Base-by-base conservation (phyloP, 306 rosid genomes). In the Cucumis cinereus region DNA sequence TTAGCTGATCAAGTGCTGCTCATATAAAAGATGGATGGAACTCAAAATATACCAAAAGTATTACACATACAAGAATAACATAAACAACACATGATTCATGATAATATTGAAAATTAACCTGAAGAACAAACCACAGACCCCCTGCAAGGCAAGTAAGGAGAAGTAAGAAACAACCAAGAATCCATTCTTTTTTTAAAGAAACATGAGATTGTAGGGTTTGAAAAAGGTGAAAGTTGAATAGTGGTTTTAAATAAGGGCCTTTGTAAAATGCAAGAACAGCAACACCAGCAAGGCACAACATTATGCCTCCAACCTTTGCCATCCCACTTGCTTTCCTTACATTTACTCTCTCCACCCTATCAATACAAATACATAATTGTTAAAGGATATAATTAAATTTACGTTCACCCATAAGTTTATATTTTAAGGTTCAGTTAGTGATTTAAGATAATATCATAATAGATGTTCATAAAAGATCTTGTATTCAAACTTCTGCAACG, bases 71-170 rank as follows among this genome's bases (percentile, higher is more conserved):
- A 40, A 40, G 1, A 40, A 8, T 8, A 9, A 40, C 2, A 40
- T 40, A 45, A 0, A 43, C 3, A 10, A 30, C 35, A 30, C 5
- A 30, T 30, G 47, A 41, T 41, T 36, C 1, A 36, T 30, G 35
- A 7, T 40, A 45, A 45, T 45, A 11, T 45, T 12, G 50, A 12
- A 2, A 50, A 50, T 13, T 61, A 47, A 81, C 91, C 93, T 88
- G 92, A 79, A 89, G 78, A 13, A 84, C 86, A 74, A 86, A 77
- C 88, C 87, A 87, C 54, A 86, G 45, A 28, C 92, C 81, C 93
- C 89, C 87, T 6, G 78, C 66, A 61, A 77, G 68, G 70, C 81
- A 58, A 16, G 86, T 8, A 40, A 82, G 1, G 77, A 82, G 47
- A 74, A 84, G 52, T 64, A 90, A 79, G 10, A 77, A 74, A 67